phyloP scores from a whole-genome alignment of 2,329 filamentous ascomycete genomes.

The Paracoccidioides brasiliensis region DNA sequence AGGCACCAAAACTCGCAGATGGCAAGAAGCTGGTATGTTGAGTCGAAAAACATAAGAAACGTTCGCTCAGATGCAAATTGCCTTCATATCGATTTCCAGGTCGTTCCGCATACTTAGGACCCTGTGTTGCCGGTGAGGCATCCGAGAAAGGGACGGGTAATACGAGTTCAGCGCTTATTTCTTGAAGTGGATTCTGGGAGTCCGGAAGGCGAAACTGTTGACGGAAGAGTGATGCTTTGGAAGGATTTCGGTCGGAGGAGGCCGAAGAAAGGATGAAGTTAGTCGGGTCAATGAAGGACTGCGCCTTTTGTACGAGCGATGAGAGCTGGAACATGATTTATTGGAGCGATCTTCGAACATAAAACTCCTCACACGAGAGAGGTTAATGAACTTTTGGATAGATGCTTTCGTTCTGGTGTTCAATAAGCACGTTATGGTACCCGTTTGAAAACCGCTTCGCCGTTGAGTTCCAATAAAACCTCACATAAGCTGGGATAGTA shows the following conservation, averaged over 20 bases:
- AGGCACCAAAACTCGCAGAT: slow-evolving; percentile 64
- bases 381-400: neutral
- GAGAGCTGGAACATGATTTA: slow-evolving; percentile 49
- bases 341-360: neutral
- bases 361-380: neutral
- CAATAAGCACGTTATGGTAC: neutral
- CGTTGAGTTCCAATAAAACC: neutral
- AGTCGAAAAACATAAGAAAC: slow-evolving; percentile 93
- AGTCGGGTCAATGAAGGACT: slow-evolving; percentile 85
- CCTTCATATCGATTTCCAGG: slow-evolving; percentile 77
- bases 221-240: slow-evolving; percentile 86
- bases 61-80: slow-evolving; percentile 84
- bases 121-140: slow-evolving; percentile 37
- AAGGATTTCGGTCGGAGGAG: slow-evolving; percentile 65
- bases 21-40: slow-evolving; percentile 76
- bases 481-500: neutral
- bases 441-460: neutral
- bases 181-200: slow-evolving; percentile 83
- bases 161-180: slow-evolving; percentile 92
- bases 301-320: slow-evolving; percentile 86
- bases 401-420: neutral
- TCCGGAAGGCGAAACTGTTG: slow-evolving; percentile 91
- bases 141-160: slow-evolving; percentile 55
- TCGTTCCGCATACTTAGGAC: slow-evolving; percentile 45
- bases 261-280: slow-evolving; percentile 62